Conservation (phyloP, 306 rosid species). For the cucumber (Cucumis sativus) region Cucumber_9930_V3 NC_026659.2:31619001-31619500, state of each 20-base stretch:
- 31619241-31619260: conserved; percentile 59
- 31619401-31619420: conserved; percentile 18
- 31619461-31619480: conserved; percentile 61
- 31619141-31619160: conserved; percentile 20
- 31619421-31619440: conserved; percentile 44
- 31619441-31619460: conserved; percentile 42
- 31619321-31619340: conserved; percentile 50
- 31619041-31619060: not conserved
- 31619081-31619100: conserved; percentile 1
- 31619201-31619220: conserved; percentile 86
- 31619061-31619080: conserved; percentile 4
- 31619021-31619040: not conserved
- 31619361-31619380: not conserved
- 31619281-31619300: conserved; percentile 75
- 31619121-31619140: not conserved
- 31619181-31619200: conserved; percentile 74
- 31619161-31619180: conserved; percentile 84
- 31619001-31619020: not conserved
- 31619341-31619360: conserved; percentile 50
- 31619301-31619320: conserved; percentile 54
- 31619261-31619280: conserved; percentile 62
- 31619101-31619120: not conserved
- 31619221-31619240: conserved; percentile 74
- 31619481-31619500: not conserved
- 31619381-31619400: not conserved